Evolutionary conservation across 495 filamentous ascomycete genomes (phyloP).

Genomic region (Acidomyces sp.): DNA sequence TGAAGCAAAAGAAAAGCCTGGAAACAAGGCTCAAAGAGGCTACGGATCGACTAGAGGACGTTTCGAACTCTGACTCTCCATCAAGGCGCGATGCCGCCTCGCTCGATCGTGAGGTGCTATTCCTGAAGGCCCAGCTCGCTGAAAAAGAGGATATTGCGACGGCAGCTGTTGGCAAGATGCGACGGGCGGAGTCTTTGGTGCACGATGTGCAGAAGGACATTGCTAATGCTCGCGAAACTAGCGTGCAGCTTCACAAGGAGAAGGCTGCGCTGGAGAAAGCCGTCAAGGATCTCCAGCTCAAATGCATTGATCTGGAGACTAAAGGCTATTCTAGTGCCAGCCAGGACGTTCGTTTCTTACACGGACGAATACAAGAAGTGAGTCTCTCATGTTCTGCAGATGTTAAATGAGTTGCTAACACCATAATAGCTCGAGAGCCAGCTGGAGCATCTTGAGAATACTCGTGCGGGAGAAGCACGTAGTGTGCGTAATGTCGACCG

Average conservation of each 20-base stretch:
- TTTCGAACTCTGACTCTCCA: slow-evolving; percentile 63
- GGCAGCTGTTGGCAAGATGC: slow-evolving; percentile 94
- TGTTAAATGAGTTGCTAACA: slow-evolving; percentile 13
- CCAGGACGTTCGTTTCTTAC: slow-evolving; percentile 88
- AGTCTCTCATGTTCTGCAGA: slow-evolving; percentile 23
- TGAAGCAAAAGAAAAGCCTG: slow-evolving; percentile 80
- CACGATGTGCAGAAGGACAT: slow-evolving; percentile 92
- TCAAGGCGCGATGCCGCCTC: slow-evolving; percentile 84
- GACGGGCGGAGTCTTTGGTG: slow-evolving; percentile 79
- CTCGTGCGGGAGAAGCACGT: slow-evolving; percentile 64
- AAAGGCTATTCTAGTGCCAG: slow-evolving; percentile 90
- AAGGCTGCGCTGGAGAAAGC: slow-evolving; percentile 83
- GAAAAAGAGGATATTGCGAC: slow-evolving; percentile 89
- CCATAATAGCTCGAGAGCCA: slow-evolving; percentile 68
- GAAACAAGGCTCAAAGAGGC: slow-evolving; percentile 82
- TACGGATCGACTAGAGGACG: slow-evolving; percentile 79
- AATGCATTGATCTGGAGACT: slow-evolving; percentile 85
- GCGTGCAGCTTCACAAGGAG: slow-evolving; percentile 75
- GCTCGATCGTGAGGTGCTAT: slow-evolving; percentile 77
- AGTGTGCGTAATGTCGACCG: slow-evolving; percentile 88
- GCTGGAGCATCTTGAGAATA: slow-evolving; percentile 70
- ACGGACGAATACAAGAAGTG: slow-evolving; percentile 93
- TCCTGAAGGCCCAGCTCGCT: slow-evolving; percentile 78
- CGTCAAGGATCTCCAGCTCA: slow-evolving; percentile 80
- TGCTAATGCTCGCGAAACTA: slow-evolving; percentile 73